Percentiles rank a stretch among this genome's conserved stretches.
phyloP scores from a whole-genome alignment of 805 yeast species.

The Yarrowia yakushimensis region DNA sequence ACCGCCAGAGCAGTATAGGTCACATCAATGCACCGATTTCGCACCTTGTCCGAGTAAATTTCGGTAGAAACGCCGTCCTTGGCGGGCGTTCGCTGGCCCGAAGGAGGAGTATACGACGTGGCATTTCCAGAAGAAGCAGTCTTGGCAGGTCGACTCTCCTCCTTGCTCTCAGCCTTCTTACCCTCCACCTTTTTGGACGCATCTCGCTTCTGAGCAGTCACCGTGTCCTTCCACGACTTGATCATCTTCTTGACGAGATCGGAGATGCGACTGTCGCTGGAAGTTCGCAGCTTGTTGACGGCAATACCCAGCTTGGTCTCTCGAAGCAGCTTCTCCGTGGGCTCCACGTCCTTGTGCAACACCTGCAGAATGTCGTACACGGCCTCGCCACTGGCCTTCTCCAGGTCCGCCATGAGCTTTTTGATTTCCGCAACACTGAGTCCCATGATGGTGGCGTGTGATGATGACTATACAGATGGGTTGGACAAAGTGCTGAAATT shows the following conservation, averaged over 20 bases:
- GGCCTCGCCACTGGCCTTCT: constrained; percentile 61
- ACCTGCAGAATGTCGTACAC: constrained; percentile 62
- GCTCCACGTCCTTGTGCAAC: constrained; percentile 67
- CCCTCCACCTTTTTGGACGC: constrained; percentile 26
- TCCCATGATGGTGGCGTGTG: constrained; percentile 1
- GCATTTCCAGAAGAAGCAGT: constrained; percentile 1
- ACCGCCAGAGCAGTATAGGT: constrained; percentile 85
- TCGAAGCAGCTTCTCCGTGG: constrained; percentile 80
- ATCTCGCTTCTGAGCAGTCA: constrained; percentile 44
- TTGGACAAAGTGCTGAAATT: neutral
- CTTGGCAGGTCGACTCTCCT: constrained; percentile 26
- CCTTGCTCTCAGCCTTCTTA: constrained; percentile 23
- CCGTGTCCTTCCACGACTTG: constrained; percentile 85
- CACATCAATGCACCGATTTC: constrained; percentile 81
- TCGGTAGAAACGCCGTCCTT: constrained; percentile 74
- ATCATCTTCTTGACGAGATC: constrained; percentile 77
- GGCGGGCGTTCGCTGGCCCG: constrained; percentile 66
- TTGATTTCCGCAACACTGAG: constrained; percentile 60
- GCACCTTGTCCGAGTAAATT: constrained; percentile 68
- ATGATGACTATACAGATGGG: neutral
- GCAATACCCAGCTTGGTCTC: constrained; percentile 97
- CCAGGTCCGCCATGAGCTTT: constrained; percentile 65
- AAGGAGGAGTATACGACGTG: constrained; percentile 43
- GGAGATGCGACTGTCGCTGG: constrained; percentile 57
- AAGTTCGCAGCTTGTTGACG: constrained; percentile 81